phyloP scores from a whole-genome alignment of 1,139 yeast genomes.

The Kodamaea suecica region DNA sequence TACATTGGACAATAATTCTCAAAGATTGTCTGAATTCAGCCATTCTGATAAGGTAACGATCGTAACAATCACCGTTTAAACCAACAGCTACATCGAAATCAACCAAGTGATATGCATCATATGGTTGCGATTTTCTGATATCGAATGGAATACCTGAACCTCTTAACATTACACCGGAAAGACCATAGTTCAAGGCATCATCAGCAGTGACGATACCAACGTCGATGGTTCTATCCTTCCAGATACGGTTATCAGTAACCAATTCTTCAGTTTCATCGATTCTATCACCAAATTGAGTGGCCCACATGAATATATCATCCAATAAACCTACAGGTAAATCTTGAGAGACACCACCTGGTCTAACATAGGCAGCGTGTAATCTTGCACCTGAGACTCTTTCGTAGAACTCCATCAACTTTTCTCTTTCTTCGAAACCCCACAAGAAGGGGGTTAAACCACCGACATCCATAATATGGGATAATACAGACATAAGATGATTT shows the following conservation, averaged over 20 bases:
- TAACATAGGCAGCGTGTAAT: constrained; percentile 80
- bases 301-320: constrained; percentile 95
- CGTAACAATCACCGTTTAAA: constrained; percentile 85
- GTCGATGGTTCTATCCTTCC: constrained; percentile 84
- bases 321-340: constrained; percentile 83
- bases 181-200: constrained; percentile 78
- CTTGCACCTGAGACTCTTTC: constrained; percentile 92
- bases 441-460: constrained; percentile 92
- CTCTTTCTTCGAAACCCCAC: constrained; percentile 95
- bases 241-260: constrained; percentile 86
- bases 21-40: constrained; percentile 89
- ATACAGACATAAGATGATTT: constrained; percentile 84
- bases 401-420: constrained; percentile 88
- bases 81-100: constrained; percentile 90
- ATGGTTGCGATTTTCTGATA: constrained; percentile 82
- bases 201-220: constrained; percentile 83
- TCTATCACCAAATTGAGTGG: constrained; percentile 92
- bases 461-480: constrained; percentile 91
- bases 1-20: constrained; percentile 86
- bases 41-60: constrained; percentile 85
- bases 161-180: constrained; percentile 87
- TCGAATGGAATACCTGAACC: constrained; percentile 90
- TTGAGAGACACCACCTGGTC: constrained; percentile 93
- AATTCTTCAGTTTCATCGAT: constrained; percentile 88
- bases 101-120: constrained; percentile 83